Evolutionary conservation across 306 rosid genomes (phyloP).

Genomic region (Quercus bicolor): DNA sequence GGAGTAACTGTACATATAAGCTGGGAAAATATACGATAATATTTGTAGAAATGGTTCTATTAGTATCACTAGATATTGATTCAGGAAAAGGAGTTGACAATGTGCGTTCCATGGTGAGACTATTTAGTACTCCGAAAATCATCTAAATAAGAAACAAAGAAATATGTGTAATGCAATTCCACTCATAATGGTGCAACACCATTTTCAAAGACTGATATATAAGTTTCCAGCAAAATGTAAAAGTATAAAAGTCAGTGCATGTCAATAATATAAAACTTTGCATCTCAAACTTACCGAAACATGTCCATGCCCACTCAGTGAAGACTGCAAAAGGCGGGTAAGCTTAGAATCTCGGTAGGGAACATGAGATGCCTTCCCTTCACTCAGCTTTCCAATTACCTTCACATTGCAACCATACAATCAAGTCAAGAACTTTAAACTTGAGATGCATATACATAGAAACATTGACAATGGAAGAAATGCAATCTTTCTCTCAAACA

Average conservation of each 20-base stretch:
- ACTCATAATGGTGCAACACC: neutral
- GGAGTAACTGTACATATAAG: slow-evolving; percentile 99
- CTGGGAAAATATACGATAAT: slow-evolving; percentile 42
- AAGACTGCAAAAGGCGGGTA: slow-evolving; percentile 95
- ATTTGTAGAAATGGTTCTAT: slow-evolving; percentile 17
- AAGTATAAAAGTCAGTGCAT: neutral
- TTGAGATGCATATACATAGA: neutral
- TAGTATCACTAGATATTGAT: slow-evolving; percentile 5
- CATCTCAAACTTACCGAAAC: slow-evolving; percentile 78
- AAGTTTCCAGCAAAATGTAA: neutral
- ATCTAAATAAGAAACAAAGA: neutral
- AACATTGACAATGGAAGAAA: neutral
- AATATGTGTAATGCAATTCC: neutral
- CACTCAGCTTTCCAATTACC: slow-evolving; percentile 97
- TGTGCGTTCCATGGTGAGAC: neutral
- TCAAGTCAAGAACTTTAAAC: slow-evolving; percentile 11
- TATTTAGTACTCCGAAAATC: neutral
- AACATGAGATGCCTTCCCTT: slow-evolving; percentile 99
- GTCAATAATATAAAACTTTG: slow-evolving; percentile 11
- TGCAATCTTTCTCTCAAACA: neutral
- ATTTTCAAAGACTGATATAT: neutral
- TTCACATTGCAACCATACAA: slow-evolving; percentile 52
- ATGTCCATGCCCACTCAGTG: slow-evolving; percentile 94
- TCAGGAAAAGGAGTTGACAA: neutral
- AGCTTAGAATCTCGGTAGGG: slow-evolving; percentile 99